These are phyloP conservation scores for Neofusicoccum ribis DNA, from an alignment of 2,329 filamentous ascomycete species.

Conservation along the genomic window DNA sequence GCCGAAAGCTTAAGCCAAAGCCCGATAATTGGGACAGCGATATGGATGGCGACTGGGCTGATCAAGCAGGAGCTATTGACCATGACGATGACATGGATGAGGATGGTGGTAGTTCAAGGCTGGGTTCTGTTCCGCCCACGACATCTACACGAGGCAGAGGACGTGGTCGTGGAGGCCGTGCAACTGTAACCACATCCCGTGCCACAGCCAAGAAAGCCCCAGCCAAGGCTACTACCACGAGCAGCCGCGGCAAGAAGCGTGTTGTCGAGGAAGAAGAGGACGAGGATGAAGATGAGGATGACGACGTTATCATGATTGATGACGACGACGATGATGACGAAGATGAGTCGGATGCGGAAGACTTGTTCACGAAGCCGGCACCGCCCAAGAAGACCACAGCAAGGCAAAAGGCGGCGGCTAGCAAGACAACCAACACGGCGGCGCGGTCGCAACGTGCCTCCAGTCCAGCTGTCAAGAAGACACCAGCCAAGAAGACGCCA, in stretches of 20 bases:
- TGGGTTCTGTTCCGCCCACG: constrained; percentile 35
- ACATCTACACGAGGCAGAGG: constrained; percentile 49
- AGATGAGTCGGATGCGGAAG: constrained; percentile 27
- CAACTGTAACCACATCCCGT: constrained; percentile 39
- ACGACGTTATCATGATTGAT: constrained; percentile 41
- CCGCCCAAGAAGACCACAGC: constrained; percentile 24
- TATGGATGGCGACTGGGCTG: constrained; percentile 80
- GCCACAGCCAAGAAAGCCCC: constrained; percentile 36
- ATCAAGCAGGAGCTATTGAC: constrained; percentile 68
- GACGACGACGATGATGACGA: constrained; percentile 51
- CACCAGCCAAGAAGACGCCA: constrained; percentile 23
- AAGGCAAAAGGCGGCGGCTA: constrained; percentile 31
- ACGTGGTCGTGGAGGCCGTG: constrained; percentile 43
- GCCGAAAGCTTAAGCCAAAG: constrained; percentile 66
- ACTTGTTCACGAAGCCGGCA: constrained; percentile 38
- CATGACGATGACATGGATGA: constrained; percentile 49
- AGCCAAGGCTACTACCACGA: constrained; percentile 30
- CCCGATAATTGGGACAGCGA: constrained; percentile 88
- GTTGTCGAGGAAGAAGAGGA: constrained; percentile 39
- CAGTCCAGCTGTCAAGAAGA: constrained; percentile 26
- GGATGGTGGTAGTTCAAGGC: constrained; percentile 26
- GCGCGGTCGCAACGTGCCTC: constrained; percentile 22
- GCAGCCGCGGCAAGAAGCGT: constrained; percentile 41
- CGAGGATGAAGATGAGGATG: constrained; percentile 37
- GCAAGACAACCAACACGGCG: constrained; percentile 26